Evolutionary conservation across 2,329 filamentous ascomycete species (phyloP).

Genomic region (Aspergillus fumigatus): DNA sequence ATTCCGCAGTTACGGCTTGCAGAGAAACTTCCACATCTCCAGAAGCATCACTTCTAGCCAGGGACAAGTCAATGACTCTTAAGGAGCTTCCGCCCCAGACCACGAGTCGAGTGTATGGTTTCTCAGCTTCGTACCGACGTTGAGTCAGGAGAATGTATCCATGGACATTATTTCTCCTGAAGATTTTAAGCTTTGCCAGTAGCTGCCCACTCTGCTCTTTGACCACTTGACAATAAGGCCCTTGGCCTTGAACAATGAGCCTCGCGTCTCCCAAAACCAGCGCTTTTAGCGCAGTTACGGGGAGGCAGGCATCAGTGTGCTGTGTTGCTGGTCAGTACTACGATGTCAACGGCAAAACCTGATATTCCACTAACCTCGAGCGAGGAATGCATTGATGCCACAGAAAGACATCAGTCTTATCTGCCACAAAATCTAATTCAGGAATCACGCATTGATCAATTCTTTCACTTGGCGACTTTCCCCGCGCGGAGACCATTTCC

Average conservation of each 20-base stretch:
- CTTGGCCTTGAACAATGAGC: slow-evolving; percentile 38
- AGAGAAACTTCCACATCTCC: slow-evolving; percentile 14
- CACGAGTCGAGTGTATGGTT: slow-evolving; percentile 36
- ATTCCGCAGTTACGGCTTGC: slow-evolving; percentile 37
- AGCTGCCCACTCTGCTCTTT: slow-evolving; percentile 28
- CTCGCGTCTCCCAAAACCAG: slow-evolving; percentile 22
- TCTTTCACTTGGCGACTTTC: slow-evolving; percentile 4
- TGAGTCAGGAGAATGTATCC: slow-evolving; percentile 30
- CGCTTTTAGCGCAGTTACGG: slow-evolving; percentile 38
- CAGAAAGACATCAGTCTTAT: slow-evolving; percentile 13
- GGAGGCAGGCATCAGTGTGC: slow-evolving; percentile 41
- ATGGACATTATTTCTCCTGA: slow-evolving; percentile 37
- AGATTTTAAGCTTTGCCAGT: slow-evolving; percentile 26
- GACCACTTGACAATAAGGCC: slow-evolving; percentile 31
- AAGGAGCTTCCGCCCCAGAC: slow-evolving; percentile 67
- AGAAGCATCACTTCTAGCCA: slow-evolving; percentile 18
- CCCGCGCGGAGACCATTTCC: slow-evolving; percentile 13
- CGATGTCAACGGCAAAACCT: background rate
- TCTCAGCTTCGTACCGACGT: slow-evolving; percentile 10
- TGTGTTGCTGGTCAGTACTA: slow-evolving; percentile 23
- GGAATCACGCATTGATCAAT: slow-evolving; percentile 4
- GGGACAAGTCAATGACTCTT: slow-evolving; percentile 32
- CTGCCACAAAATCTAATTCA: background rate
- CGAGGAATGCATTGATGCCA: slow-evolving; percentile 23
- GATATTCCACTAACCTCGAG: slow-evolving; percentile 26